Evolutionary conservation across 2,329 filamentous ascomycete species (phyloP), one percentile per base, ranked within the genome.

Genomic region (Alternaria atra): DNA sequence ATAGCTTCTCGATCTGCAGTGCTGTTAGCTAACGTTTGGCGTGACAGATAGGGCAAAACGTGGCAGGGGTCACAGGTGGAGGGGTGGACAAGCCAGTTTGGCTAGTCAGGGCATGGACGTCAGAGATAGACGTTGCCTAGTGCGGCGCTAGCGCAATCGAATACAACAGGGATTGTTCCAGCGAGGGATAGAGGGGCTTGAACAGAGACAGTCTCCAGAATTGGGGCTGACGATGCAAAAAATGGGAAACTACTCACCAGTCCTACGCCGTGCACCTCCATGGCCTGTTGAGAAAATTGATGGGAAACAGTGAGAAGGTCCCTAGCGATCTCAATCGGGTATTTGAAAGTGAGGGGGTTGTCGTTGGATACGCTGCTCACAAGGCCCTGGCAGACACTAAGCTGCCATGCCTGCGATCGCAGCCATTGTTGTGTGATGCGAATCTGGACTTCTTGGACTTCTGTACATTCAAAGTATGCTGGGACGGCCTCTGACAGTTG

Each of bases 241-340:
- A 60, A 63, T 63, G 48, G 42, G 52, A 29, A 47, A 46, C 42
- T 51, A 82, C 88, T 77, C 80, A 92, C 90, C 78, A 96, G 77
- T 27, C 90, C 90, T 39, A 91, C 86, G 17, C 90, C 90, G 66
- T 94, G 84, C 3, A 94, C 82, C 65, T 94, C 91, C 82, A 93
- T 89, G 43, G 89, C 88, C 66, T 89, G 85, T 35, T 87, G 87
- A 0, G 90, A 89, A 71, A 95, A 90, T 54, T 90, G 87, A 15
- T 88, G 87, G 5, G 90, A 89, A 78, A 94, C 87, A 12, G 79
- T 77, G 0, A 87, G 80, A 1, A 89, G 82, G 50, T 87, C 86
- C 48, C 86, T 80, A 0, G 87, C 87, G n/a, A 89, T 87, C 37
- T 87, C 83, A 29, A 89, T 82, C 0, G 87, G 87, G 56, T 87